A percentile compares a stretch with the other conserved stretches of the same genome.
Conservation (phyloP, 192 early-diverging fungal genomes). For the Funneliformis mosseae region DNA sequence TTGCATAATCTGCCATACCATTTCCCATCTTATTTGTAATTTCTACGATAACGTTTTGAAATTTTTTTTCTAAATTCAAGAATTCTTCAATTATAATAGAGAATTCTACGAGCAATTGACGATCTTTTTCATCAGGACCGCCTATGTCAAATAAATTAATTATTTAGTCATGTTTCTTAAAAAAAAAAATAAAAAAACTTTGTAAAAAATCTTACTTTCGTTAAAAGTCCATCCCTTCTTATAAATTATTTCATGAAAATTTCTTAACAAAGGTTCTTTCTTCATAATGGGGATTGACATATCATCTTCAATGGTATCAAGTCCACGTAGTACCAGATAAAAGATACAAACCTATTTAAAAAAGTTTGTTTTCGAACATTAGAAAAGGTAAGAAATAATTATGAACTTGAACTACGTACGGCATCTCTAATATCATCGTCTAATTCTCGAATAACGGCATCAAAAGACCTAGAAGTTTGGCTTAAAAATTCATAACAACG, state of each 20-base stretch:
- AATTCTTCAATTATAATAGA: conserved; percentile 91
- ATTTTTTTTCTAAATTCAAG: conserved; percentile 65
- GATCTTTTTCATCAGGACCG: conserved; percentile 94
- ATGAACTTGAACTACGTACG: conserved; percentile 40
- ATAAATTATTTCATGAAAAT: conserved; percentile 81
- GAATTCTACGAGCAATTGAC: conserved; percentile 85
- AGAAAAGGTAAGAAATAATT: background rate
- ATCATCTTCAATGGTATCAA: conserved; percentile 99
- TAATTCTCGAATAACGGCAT: conserved; percentile 90
- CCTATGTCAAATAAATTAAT: conserved; percentile 39
- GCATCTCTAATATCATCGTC: conserved; percentile 77
- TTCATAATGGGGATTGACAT: conserved; percentile 82
- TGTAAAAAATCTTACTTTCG: conserved; percentile 55
- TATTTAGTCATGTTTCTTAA: too few species aligned
- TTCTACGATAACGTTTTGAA: conserved; percentile 86
- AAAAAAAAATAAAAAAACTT: background rate
- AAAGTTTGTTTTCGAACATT: conserved; percentile 35
- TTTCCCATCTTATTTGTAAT: conserved; percentile 91
- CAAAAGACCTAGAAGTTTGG: conserved; percentile 94
- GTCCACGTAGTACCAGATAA: conserved; percentile 92
- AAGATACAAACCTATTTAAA: conserved; percentile 84
- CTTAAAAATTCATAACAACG: conserved; percentile 91
- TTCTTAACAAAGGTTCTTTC: conserved; percentile 77
- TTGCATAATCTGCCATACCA: conserved; percentile 92
- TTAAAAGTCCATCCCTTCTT: conserved; percentile 79